These are phyloP conservation scores for Annulohypoxylon bovei DNA, from an alignment of 495 filamentous ascomycete genomes.

Conservation along the genomic window DNA sequence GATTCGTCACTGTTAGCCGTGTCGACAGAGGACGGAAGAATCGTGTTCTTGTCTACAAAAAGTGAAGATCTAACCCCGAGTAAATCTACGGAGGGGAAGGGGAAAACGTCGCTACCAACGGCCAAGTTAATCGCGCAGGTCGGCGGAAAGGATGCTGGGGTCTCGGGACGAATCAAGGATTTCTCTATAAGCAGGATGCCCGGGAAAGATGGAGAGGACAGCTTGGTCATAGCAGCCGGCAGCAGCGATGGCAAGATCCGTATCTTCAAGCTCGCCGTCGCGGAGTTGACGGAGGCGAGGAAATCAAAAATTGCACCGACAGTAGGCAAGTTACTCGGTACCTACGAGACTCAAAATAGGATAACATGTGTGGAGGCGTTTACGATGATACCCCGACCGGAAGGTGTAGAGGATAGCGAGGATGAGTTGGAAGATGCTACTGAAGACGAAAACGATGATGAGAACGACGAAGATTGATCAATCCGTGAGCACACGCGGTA, in stretches of 20 bases:
- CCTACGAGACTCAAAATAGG: constrained; percentile 84
- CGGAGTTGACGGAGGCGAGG: constrained; percentile 52
- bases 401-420: constrained; percentile 60
- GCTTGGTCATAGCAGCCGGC: constrained; percentile 73
- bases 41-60: constrained; percentile 83
- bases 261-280: constrained; percentile 70
- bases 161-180: constrained; percentile 84
- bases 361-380: constrained; percentile 92
- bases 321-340: constrained; percentile 76
- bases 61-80: constrained; percentile 46
- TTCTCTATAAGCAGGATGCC: constrained; percentile 70
- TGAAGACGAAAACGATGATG: constrained; percentile 54
- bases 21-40: constrained; percentile 91
- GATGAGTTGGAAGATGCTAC: constrained; percentile 55
- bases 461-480: constrained; percentile 53
- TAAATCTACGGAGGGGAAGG: constrained; percentile 32
- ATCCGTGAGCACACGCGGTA: background rate
- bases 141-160: constrained; percentile 74
- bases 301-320: constrained; percentile 55
- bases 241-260: constrained; percentile 85
- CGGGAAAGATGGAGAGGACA: constrained; percentile 50
- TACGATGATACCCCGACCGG: constrained; percentile 73
- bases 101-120: constrained; percentile 53
- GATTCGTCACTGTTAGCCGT: constrained; percentile 70
- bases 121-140: constrained; percentile 76